Base-by-base conservation (phyloP, 2,329 filamentous ascomycete genomes). In the Fusarium lateritium region DNA sequence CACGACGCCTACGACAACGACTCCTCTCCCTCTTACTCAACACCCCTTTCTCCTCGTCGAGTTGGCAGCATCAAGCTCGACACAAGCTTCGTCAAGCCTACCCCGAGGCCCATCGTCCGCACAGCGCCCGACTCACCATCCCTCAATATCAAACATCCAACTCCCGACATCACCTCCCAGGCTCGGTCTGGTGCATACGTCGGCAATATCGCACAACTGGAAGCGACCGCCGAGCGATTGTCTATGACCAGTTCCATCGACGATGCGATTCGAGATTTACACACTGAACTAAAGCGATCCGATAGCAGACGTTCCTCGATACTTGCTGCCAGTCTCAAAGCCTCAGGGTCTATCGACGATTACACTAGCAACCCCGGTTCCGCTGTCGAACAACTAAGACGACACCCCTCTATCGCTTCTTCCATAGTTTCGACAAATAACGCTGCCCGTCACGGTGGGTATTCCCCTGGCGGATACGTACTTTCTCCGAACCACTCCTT, bases 191-290 rank as follows among this genome's bases (percentile, higher is more conserved):
- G 86, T 26, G 88, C 88, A 33, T 89, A 88, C 76, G 80, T 86
- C 19, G 85, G 85, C 76, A 94, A 91, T 80, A 89, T 94, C 66
- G 89, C 90, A 69, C 88, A 90, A 50, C 87, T 94, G 66, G 92
- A 95, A 79, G 89, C 91, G 69, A 91, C 89, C 13, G 92, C 92
- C 49, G 92, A 94, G 79, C 86, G 89, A 69, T 83, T 94, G 78
- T 92, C 91, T 71, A 87, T 88, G 82, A 90, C 89, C 58, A 92
- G 90, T 66, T 93, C 92, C 65, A 92, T 94, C 75, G 91, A 92
- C 73, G 88, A 92, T 81, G 91, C 92, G 71, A 94, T 94, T 73
- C 87, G 91, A 62, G 88, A 91, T 74, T 83, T 93, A 69, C 89
- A 93, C 78, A 83, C 88, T 64, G 89, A 92, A 78, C 83, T 92